Conservation (phyloP, 2,329 filamentous ascomycete species). For the Periconia sp. region DNA sequence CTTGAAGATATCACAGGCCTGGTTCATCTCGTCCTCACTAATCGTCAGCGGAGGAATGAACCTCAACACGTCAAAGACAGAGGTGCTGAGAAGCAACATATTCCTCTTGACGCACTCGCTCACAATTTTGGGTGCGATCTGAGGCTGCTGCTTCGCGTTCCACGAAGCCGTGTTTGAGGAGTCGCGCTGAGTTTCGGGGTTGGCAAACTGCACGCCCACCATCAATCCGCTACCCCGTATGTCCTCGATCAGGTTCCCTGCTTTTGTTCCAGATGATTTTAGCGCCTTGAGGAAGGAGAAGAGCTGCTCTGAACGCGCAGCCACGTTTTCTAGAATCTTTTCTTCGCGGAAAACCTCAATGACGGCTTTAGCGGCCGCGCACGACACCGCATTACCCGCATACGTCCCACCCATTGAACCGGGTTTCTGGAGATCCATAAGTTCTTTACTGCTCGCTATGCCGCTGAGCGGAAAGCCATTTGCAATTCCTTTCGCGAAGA, state of each 20-base stretch:
- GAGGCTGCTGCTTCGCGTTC: conserved; percentile 16
- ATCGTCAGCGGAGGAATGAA: conserved; percentile 33
- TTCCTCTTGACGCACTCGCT: conserved; percentile 30
- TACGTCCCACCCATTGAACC: conserved; percentile 35
- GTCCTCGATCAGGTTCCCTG: conserved; percentile 31
- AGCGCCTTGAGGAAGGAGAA: conserved; percentile 27
- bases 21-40: conserved; percentile 26
- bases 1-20: conserved; percentile 28
- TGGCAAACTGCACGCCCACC: conserved; percentile 31
- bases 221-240: conserved; percentile 29
- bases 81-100: conserved; percentile 34
- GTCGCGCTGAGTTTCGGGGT: conserved; percentile 16
- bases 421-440: conserved; percentile 32
- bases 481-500: conserved; percentile 42
- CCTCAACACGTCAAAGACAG: conserved; percentile 30
- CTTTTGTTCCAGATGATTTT: conserved; percentile 24
- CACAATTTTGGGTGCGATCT: conserved; percentile 30
- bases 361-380: conserved; percentile 27
- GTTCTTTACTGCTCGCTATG: conserved; percentile 26
- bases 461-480: conserved; percentile 33
- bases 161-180: conserved; percentile 22
- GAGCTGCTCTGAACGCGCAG: conserved; percentile 27
- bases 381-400: conserved; percentile 31
- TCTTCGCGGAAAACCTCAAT: conserved; percentile 31
- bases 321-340: conserved; percentile 29